These are phyloP conservation scores for Neonectria punicea DNA, from an alignment of 2,329 filamentous ascomycete genomes.

Conservation along the genomic window DNA sequence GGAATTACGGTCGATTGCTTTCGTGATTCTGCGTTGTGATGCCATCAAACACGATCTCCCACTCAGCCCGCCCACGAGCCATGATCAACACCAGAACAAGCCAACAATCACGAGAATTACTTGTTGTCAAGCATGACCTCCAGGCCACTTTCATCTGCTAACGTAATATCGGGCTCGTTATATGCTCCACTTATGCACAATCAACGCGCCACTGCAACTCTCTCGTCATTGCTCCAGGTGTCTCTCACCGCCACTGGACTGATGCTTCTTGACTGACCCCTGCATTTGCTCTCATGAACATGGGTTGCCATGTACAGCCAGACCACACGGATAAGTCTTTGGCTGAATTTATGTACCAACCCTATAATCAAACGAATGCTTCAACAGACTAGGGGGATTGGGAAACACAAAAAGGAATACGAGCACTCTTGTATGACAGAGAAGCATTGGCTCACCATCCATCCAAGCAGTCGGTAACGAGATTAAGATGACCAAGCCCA, in stretches of 20 bases:
- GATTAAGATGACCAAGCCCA: conserved; percentile 11
- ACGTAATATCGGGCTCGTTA: conserved; percentile 5
- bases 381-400: background rate
- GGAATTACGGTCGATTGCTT: no score
- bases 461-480: background rate
- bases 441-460: conserved; percentile 6
- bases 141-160: background rate
- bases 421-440: background rate
- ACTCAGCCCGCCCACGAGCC: background rate
- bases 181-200: conserved; percentile 24
- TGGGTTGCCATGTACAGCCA: background rate
- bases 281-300: background rate
- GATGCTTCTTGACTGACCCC: background rate
- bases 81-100: background rate
- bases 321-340: background rate
- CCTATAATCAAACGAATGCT: background rate
- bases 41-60: background rate
- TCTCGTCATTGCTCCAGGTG: background rate
- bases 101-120: background rate
- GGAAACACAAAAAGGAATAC: conserved; percentile 20
- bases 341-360: background rate
- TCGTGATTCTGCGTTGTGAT: no score
- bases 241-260: conserved; percentile 19
- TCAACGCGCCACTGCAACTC: conserved; percentile 15
- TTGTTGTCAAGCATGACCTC: conserved; percentile 2